Base-by-base conservation (phyloP, 140 eudicot genomes). In the Flaveria floridana region DNA sequence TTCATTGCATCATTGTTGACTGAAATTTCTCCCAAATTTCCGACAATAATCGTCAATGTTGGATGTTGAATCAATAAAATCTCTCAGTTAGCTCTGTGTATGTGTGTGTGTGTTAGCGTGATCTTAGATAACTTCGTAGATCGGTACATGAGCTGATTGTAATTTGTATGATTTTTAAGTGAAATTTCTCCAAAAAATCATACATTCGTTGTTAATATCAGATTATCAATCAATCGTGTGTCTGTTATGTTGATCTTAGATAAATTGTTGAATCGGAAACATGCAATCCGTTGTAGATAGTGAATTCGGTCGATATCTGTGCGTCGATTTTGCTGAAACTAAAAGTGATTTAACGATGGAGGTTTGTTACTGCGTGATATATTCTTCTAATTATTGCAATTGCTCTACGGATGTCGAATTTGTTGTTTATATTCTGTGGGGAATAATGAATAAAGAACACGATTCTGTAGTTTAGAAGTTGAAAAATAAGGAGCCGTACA, bases 401-500 rank as follows among this genome's bases (percentile, higher is more conserved):
- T 16, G 46, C 20, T 61, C 4, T 44, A 42, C 16, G 44, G 34
- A 46, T 59, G 46, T 59, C 25, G 21, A 51, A 20, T 20, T 39
- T 9, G 30, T 47, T 50, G 25, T 30, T 7, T 18, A 7, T 55
- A 34, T 10, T 71, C 18, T 28, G 66, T 14, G 10, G 66, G 37
- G 15, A 18, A 57, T 34, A 34, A 34, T 34, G 41, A 34, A 34
- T 34, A 25, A 71, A 42, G 7, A 44, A 59, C 41, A 39, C 37
- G 82, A 72, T 50, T 16, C 14, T 65, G 68, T 76, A 68, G 23
- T n/a, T 3, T 37, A 50, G 26, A 63, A 39, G 28, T 28, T 13
- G 64, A 51, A 61, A 78, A 57, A 50, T 64, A 69, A 46, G 9
- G 81, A 18, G 1, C 69, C 78, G 72, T 78, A 79, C 73, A 46